Conservation (phyloP, 495 filamentous ascomycete species). For the Lindgomyces ingoldianus region DNA sequence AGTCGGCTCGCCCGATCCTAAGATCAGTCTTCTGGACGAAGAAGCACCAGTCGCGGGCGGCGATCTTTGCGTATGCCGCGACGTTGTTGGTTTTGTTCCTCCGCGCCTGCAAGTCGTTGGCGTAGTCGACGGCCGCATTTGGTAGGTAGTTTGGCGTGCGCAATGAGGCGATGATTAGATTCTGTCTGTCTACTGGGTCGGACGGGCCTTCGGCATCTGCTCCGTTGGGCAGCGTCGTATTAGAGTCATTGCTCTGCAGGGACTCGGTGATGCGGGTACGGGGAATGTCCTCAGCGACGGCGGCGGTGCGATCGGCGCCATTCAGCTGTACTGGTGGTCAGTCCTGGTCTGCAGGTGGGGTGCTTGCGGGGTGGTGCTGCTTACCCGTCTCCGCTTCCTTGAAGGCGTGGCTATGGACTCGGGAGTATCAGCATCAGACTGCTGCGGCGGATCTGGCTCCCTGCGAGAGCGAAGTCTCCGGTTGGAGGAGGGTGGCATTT, state of each 20-base stretch:
- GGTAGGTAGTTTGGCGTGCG: conserved; percentile 22
- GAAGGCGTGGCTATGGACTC: conserved; percentile 46
- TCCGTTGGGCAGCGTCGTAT: conserved; percentile 32
- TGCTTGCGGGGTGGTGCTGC: not conserved
- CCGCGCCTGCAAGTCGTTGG: conserved; percentile 34
- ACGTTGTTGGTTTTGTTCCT: conserved; percentile 40
- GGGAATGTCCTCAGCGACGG: conserved; percentile 13
- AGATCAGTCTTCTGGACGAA: conserved; percentile 79
- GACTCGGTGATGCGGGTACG: conserved; percentile 36
- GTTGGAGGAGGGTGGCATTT: conserved; percentile 36
- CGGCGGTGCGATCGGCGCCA: conserved; percentile 26
- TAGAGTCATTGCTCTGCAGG: conserved; percentile 34
- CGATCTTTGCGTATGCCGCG: conserved; percentile 85
- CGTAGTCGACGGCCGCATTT: conserved; percentile 33
- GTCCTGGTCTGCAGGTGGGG: not conserved
- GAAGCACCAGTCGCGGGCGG: conserved; percentile 91
- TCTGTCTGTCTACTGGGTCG: conserved; percentile 33
- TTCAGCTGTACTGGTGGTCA: conserved; percentile 27
- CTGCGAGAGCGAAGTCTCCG: conserved; percentile 33
- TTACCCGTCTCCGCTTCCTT: conserved; percentile 42
- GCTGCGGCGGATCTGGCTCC: conserved; percentile 32
- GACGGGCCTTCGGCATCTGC: conserved; percentile 18
- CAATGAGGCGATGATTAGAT: conserved; percentile 31
- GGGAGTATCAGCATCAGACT: conserved; percentile 45
- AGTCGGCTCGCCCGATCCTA: conserved; percentile 64